phyloP scores from a whole-genome alignment of 208 protist species.

The Jaenimonas drosophilae region DNA sequence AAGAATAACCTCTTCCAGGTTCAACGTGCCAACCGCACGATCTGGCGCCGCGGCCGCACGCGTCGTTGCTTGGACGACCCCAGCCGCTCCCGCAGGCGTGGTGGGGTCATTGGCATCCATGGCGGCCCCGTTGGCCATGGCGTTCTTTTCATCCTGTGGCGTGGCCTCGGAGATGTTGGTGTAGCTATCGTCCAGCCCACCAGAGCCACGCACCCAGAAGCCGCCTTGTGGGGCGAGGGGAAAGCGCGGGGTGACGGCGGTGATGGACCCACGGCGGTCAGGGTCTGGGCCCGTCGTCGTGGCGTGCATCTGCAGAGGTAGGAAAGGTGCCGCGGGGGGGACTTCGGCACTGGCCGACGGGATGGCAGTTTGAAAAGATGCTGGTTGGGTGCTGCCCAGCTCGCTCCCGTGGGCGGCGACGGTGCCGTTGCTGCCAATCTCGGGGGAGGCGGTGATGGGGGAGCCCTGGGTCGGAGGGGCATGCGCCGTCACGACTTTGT shows the following conservation, averaged over 20 bases:
- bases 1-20: slow-evolving; percentile 69
- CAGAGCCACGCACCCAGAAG: slow-evolving; percentile 53
- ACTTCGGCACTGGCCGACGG: too few species aligned
- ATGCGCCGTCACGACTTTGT: not conserved
- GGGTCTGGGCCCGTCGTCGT: not conserved
- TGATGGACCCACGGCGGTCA: slow-evolving; percentile 8
- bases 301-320: not conserved
- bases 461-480: not conserved
- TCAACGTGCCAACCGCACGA: slow-evolving; percentile 29
- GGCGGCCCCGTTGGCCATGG: not conserved
- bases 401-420: not conserved
- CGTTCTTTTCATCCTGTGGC: not conserved
- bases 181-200: slow-evolving; percentile 29
- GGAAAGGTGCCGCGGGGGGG: not conserved
- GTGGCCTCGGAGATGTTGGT: slow-evolving; percentile 19
- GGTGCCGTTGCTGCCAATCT: slow-evolving; percentile 1
- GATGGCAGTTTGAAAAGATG: too few species aligned
- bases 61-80: not conserved
- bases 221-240: slow-evolving; percentile 14
- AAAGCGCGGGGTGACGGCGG: slow-evolving; percentile 22
- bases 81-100: slow-evolving; percentile 6
- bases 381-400: too few species aligned
- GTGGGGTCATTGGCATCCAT: not conserved
- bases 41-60: slow-evolving; percentile 7
- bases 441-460: not conserved